Evolutionary conservation across 345 rosid species (phyloP), one percentile per base, ranked within the genome.

Genomic region (Citrus reticulata): DNA sequence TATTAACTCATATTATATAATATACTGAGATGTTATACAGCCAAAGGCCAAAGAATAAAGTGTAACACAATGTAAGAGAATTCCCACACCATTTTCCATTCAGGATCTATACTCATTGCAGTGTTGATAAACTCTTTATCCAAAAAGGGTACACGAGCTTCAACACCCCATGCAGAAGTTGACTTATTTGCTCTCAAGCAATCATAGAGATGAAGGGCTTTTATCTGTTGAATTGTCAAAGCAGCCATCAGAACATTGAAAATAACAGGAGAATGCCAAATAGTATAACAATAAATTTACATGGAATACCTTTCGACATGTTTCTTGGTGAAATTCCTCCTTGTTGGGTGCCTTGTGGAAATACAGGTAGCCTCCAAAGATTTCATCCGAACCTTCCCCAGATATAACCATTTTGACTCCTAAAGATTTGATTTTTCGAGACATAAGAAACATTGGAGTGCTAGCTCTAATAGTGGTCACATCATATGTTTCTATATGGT

Each of bases 361-460:
- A 84, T 93, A 93, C 79, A 93, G 72, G 78, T 91, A 93, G 54
- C 97, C 97, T 83, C 97, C 97, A 85, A 93, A 93, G 16, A 91
- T 91, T 79, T 93, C 97, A 81, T 93, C 97, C 9, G 97, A 93
- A 39, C 97, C 95, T 84, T 93, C 97, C 69, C 97, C 97, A 73
- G 97, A 93, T 55, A 93, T 80, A 80, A 93, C 97, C 97, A 93
- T 93, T 84, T 93, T 93, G 64, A 91, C 97, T 74, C 97, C 95
- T 73, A 93, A 88, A 22, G 97, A 93, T 84, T 90, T 93, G 81
- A 93, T 90, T 87, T 93, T 93, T 76, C 95, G 86, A 9, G 97
- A 93, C 97, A 93, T 93, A 19, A 93, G 93, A 89, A 93, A 93
- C 97, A 93, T 91, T 2, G 95, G 97, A 37, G 95, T 91, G 86